These are phyloP conservation scores for Volutella citrinella DNA, from an alignment of 2,329 filamentous ascomycete genomes.

Conservation along the genomic window DNA sequence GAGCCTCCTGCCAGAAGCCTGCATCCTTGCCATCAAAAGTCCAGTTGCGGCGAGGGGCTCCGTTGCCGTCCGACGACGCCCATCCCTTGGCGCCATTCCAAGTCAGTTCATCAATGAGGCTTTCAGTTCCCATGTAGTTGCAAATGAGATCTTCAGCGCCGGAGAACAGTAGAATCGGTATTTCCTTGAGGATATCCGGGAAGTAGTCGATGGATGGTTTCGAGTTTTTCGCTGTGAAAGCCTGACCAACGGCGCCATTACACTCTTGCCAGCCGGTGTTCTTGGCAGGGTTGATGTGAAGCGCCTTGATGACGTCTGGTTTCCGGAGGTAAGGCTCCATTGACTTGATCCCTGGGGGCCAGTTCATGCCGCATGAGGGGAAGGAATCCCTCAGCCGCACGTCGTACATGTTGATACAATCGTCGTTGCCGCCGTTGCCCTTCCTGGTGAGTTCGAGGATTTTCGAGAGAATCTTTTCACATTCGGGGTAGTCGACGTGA, in stretches of 20 bases:
- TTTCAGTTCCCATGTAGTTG: constrained; percentile 93
- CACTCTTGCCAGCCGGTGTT: constrained; percentile 91
- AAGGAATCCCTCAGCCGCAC: constrained; percentile 77
- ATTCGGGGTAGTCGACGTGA: constrained; percentile 64
- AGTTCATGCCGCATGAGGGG: constrained; percentile 93
- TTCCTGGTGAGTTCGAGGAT: constrained; percentile 66
- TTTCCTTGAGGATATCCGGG: constrained; percentile 71
- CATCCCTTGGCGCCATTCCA: constrained; percentile 94
- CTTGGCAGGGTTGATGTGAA: constrained; percentile 81
- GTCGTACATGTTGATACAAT: constrained; percentile 96
- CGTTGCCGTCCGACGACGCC: constrained; percentile 79
- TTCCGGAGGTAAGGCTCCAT: constrained; percentile 84
- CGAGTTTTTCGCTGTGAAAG: constrained; percentile 70
- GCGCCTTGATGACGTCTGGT: constrained; percentile 71
- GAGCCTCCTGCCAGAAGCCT: constrained; percentile 90
- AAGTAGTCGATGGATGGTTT: constrained; percentile 71
- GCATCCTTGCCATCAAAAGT: constrained; percentile 84
- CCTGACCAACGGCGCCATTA: constrained; percentile 69
- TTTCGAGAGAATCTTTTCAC: constrained; percentile 73
- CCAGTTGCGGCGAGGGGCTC: constrained; percentile 92
- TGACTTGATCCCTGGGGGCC: constrained; percentile 80
- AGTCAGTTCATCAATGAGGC: constrained; percentile 81
- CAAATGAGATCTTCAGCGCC: constrained; percentile 94
- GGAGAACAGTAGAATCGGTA: constrained; percentile 85
- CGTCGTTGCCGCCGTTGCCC: constrained; percentile 48